A percentile compares a stretch with the other conserved stretches of the same genome.
These are phyloP conservation scores for Fusarium sp. DNA, from an alignment of 2,329 filamentous ascomycete species.

Conservation along the genomic window DNA sequence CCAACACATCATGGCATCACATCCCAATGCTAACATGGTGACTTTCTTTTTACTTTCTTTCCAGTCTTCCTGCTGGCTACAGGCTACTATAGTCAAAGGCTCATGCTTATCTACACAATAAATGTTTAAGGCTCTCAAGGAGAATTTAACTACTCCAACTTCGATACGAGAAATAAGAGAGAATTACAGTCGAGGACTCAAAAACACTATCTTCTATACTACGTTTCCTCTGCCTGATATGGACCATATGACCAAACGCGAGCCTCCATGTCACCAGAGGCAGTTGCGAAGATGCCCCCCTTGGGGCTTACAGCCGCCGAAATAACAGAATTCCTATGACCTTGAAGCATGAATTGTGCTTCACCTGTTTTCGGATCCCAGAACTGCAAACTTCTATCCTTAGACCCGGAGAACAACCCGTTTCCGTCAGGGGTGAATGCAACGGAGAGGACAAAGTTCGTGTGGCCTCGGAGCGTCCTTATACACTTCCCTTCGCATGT, in stretches of 20 bases:
- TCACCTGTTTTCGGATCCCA: neutral
- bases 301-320: neutral
- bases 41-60: too few relatives aligned
- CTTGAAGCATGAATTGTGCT: neutral
- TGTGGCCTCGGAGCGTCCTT: neutral
- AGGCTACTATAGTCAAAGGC: too few relatives aligned
- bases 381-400: neutral
- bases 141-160: too few relatives aligned
- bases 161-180: too few relatives aligned
- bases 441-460: accelerated
- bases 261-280: neutral
- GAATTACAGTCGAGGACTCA: neutral
- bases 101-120: too few relatives aligned
- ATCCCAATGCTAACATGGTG: too few relatives aligned
- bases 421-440: neutral
- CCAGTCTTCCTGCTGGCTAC: too few relatives aligned
- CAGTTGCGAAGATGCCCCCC: neutral
- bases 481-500: neutral
- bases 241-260: neutral
- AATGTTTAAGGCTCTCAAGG: too few relatives aligned
- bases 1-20: too few relatives aligned
- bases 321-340: accelerated
- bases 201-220: neutral
- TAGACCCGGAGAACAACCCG: neutral
- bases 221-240: neutral